These are phyloP conservation scores for Wickerhamiella bombiphila DNA, from an alignment of 805 yeast genomes.

Conservation along the genomic window DNA sequence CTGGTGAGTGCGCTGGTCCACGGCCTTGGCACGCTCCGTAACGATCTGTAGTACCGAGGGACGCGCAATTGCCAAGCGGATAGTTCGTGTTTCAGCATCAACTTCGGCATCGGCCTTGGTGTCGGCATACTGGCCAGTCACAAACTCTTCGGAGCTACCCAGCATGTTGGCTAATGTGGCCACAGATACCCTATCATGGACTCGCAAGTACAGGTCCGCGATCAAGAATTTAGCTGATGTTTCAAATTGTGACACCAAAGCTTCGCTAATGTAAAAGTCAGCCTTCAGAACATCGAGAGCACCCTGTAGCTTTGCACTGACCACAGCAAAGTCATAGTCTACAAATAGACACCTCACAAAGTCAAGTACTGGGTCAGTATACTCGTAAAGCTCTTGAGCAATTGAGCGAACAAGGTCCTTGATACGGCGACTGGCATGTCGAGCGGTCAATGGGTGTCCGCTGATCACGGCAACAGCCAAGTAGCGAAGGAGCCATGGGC, in stretches of 20 bases:
- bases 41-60: conserved; percentile 52
- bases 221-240: conserved; percentile 37
- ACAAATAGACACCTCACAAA: conserved; percentile 41
- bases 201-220: conserved; percentile 40
- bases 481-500: conserved; percentile 60
- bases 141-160: conserved; percentile 32
- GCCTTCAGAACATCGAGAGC: conserved; percentile 34
- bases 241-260: conserved; percentile 29
- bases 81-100: conserved; percentile 27
- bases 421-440: conserved; percentile 36
- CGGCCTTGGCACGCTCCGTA: conserved; percentile 51
- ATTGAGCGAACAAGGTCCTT: conserved; percentile 45
- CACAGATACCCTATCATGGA: conserved; percentile 37
- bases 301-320: conserved; percentile 34
- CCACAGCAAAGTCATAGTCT: conserved; percentile 43
- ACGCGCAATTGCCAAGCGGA: conserved; percentile 29
- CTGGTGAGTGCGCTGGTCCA: conserved; percentile 46
- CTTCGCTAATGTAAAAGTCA: conserved; percentile 40
- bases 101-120: conserved; percentile 40
- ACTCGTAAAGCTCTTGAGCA: conserved; percentile 49
- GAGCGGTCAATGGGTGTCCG: conserved; percentile 16
- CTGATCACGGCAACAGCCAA: conserved; percentile 42
- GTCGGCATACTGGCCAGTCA: conserved; percentile 36
- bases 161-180: conserved; percentile 31
- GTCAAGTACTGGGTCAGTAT: conserved; percentile 46